A percentile compares a stretch with the other conserved stretches of the same genome.
These are phyloP conservation scores for Venturia carpophila DNA, from an alignment of 2,329 filamentous ascomycete genomes.

Conservation along the genomic window DNA sequence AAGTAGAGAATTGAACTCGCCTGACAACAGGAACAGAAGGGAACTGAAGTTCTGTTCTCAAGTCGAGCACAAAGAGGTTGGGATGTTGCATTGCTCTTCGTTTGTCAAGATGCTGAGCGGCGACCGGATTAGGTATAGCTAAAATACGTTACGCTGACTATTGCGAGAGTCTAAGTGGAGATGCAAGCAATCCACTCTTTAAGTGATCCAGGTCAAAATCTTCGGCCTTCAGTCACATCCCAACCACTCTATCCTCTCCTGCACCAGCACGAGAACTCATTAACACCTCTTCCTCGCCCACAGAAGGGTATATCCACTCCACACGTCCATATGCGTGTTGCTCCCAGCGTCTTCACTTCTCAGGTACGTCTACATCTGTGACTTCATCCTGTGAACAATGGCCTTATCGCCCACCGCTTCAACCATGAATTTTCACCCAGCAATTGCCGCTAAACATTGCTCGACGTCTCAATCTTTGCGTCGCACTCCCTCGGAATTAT, in stretches of 20 bases:
- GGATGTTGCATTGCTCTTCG: background rate
- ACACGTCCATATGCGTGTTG: conserved; percentile 21
- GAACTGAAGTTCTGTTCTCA: background rate
- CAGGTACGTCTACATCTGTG: conserved; percentile 36
- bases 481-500: background rate
- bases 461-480: background rate
- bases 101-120: background rate
- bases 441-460: background rate
- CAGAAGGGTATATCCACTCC: background rate
- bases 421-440: background rate
- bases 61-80: background rate
- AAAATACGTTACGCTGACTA: conserved; percentile 1
- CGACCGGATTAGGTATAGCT: background rate
- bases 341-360: conserved; percentile 45
- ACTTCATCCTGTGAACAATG: background rate
- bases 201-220: conserved; percentile 4
- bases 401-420: background rate
- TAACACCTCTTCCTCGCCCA: background rate
- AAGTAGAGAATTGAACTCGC: background rate
- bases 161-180: background rate
- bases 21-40: background rate
- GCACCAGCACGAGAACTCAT: conserved; percentile 4
- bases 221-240: background rate
- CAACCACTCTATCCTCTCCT: background rate
- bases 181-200: conserved; percentile 1